Percentiles rank a stretch among this genome's conserved stretches.
These are phyloP conservation scores for Vaccinium vitisidaea DNA, from an alignment of 148 eudicot species.

Conservation along the genomic window DNA sequence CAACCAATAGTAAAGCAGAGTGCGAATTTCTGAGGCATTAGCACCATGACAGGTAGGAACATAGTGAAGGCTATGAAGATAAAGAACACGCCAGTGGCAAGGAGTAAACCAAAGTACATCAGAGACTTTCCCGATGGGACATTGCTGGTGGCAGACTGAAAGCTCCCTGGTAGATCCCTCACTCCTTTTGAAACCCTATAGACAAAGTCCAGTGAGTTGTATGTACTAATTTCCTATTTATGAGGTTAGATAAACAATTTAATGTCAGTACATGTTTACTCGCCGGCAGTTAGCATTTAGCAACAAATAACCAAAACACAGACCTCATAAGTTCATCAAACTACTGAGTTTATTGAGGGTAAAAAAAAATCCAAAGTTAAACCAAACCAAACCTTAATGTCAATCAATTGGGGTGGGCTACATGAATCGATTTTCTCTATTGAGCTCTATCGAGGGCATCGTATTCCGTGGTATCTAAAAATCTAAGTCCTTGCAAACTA, in stretches of 20 bases:
- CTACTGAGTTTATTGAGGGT: too few species aligned
- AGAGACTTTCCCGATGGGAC: constrained; percentile 58
- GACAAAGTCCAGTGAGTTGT: background rate
- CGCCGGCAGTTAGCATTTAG: background rate
- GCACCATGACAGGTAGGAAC: constrained; percentile 67
- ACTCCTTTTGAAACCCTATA: constrained; percentile 55
- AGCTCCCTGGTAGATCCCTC: constrained; percentile 49
- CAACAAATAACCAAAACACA: background rate
- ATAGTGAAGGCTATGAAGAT: constrained; percentile 57
- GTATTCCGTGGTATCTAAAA: background rate
- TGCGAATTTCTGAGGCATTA: constrained; percentile 64
- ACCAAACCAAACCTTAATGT: background rate
- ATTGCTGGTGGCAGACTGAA: constrained; percentile 50
- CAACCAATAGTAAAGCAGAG: constrained; percentile 63
- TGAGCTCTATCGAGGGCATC: background rate
- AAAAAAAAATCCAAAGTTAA: too few species aligned
- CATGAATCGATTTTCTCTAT: background rate
- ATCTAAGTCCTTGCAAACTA: background rate
- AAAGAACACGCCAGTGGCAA: constrained; percentile 52
- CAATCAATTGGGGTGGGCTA: background rate
- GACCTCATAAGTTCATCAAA: background rate
- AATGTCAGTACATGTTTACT: background rate
- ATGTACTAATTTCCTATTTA: background rate
- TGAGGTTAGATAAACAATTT: background rate
- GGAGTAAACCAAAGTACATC: constrained; percentile 50